Evolutionary conservation across 2,329 filamentous ascomycete species (phyloP).

Genomic region (Aspergillus latus): DNA sequence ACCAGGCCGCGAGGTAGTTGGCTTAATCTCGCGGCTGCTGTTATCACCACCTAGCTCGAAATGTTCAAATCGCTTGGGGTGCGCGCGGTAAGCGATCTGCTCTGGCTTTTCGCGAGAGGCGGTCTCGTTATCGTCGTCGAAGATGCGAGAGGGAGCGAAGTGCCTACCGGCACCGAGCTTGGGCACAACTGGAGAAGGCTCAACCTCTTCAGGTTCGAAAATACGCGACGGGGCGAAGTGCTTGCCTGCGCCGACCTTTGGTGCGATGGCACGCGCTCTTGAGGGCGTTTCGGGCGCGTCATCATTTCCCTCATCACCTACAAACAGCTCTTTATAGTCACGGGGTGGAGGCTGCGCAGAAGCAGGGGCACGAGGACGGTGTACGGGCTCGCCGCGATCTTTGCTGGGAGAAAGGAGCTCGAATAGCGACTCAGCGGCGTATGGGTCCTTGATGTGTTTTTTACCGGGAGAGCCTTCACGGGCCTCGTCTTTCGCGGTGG

Average conservation of each 20-base stretch:
- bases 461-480: slow-evolving; percentile 38
- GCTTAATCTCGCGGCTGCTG: slow-evolving; percentile 29
- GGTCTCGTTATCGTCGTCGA: slow-evolving; percentile 60
- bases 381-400: slow-evolving; percentile 46
- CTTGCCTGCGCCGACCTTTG: slow-evolving; percentile 59
- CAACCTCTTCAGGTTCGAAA: background rate
- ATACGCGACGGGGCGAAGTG: slow-evolving; percentile 58
- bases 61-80: slow-evolving; percentile 79
- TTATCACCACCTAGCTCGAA: slow-evolving; percentile 39
- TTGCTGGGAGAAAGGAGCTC: slow-evolving; percentile 64
- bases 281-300: slow-evolving; percentile 29
- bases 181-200: slow-evolving; percentile 60
- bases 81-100: slow-evolving; percentile 56
- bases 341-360: slow-evolving; percentile 70
- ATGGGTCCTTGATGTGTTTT: slow-evolving; percentile 45
- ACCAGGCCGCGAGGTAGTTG: slow-evolving; percentile 28
- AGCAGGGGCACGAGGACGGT: slow-evolving; percentile 61
- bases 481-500: slow-evolving; percentile 7
- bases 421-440: slow-evolving; percentile 62
- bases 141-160: slow-evolving; percentile 63
- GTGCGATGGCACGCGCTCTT: slow-evolving; percentile 33
- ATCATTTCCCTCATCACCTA: slow-evolving; percentile 43
- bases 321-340: slow-evolving; percentile 69
- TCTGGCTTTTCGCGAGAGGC: slow-evolving; percentile 40
- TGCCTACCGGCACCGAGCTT: slow-evolving; percentile 62